Conservation (phyloP, 2,329 filamentous ascomycete genomes). For the Exophiala xenobiotica region DNA sequence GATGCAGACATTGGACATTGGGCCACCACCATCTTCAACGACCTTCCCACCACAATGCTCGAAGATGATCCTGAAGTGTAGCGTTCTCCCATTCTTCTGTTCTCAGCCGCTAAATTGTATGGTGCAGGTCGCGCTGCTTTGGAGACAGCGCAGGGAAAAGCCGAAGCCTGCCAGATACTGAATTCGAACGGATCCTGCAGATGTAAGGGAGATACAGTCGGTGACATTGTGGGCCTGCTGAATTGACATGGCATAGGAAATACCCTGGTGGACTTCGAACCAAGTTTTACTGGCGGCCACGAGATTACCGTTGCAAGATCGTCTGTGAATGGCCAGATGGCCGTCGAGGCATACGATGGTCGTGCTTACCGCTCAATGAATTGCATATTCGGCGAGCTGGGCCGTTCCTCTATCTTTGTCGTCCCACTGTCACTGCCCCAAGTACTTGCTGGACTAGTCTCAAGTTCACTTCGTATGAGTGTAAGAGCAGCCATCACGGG, state of each 20-base stretch:
- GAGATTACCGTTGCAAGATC: slow-evolving; percentile 54
- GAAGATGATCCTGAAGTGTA: slow-evolving; percentile 23
- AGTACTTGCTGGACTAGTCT: slow-evolving; percentile 52
- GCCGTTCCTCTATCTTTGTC: slow-evolving; percentile 42
- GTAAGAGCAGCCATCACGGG: slow-evolving; percentile 35
- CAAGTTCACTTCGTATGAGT: slow-evolving; percentile 56
- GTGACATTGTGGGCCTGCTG: background rate
- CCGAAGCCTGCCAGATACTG: slow-evolving; percentile 13
- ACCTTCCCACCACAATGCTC: slow-evolving; percentile 25
- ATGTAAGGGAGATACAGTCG: slow-evolving; percentile 8
- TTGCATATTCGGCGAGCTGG: slow-evolving; percentile 40
- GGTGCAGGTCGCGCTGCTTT: slow-evolving; percentile 21
- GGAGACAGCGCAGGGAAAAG: slow-evolving; percentile 8
- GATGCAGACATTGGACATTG: slow-evolving; percentile 39
- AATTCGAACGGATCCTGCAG: slow-evolving; percentile 22
- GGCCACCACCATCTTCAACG: slow-evolving; percentile 41
- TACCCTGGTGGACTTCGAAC: slow-evolving; percentile 26
- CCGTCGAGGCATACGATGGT: slow-evolving; percentile 43
- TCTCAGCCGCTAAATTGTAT: background rate
- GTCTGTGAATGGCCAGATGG: slow-evolving; percentile 50
- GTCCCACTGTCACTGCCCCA: slow-evolving; percentile 28
- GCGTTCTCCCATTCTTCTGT: background rate
- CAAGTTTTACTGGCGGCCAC: slow-evolving; percentile 52
- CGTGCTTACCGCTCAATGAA: slow-evolving; percentile 53
- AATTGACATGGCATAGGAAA: slow-evolving; percentile 17